These are phyloP conservation scores for Danielia reshetovae DNA, from an alignment of 805 yeast genomes.

Conservation along the genomic window DNA sequence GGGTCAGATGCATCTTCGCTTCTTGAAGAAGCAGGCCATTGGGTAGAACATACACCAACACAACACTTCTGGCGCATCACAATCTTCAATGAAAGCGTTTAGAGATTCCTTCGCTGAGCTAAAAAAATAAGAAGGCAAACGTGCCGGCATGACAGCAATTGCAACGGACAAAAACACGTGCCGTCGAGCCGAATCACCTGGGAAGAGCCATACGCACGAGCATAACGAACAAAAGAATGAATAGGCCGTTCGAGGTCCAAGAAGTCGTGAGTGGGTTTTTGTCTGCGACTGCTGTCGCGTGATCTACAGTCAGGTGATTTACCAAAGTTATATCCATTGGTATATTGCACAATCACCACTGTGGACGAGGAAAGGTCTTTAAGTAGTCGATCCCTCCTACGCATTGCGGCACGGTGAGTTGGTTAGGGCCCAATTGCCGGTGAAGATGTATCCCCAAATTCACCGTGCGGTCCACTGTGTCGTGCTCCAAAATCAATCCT, in stretches of 20 bases:
- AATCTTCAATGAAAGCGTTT: too few relatives aligned
- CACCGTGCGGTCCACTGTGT: constrained; percentile 63
- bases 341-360: not conserved
- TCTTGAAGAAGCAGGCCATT: too few relatives aligned
- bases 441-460: constrained; percentile 59
- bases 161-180: not conserved
- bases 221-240: constrained; percentile 2
- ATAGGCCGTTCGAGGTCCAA: constrained; percentile 1
- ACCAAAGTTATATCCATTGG: too few relatives aligned
- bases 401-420: constrained; percentile 76
- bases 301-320: too few relatives aligned
- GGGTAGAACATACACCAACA: too few relatives aligned
- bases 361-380: constrained; percentile 23
- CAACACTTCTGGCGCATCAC: too few relatives aligned
- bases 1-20: not conserved
- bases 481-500: constrained; percentile 88
- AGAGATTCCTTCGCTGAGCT: too few relatives aligned
- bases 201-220: not conserved
- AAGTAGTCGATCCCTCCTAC: constrained; percentile 65
- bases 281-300: too few relatives aligned
- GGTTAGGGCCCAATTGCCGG: constrained; percentile 43
- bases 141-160: not conserved
- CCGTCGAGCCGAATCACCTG: not conserved
- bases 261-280: too few relatives aligned
- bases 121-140: not conserved